Conservation (phyloP, 331 rosid genomes). For the Prunus yedoensis region DNA sequence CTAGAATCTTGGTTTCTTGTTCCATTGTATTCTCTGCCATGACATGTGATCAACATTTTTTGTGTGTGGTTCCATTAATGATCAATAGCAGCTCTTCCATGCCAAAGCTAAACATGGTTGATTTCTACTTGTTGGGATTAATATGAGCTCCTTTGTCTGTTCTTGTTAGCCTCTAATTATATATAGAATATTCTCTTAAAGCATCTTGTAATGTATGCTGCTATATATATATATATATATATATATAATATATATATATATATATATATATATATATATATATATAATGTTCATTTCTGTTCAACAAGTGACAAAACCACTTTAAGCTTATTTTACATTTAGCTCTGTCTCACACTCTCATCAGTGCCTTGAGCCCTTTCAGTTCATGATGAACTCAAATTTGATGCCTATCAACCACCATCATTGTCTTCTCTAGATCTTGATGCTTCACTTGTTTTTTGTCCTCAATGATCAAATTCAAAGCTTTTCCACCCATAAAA, state of each 20-base stretch:
- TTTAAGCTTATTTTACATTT: neutral
- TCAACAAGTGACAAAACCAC: neutral
- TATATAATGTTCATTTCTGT: neutral
- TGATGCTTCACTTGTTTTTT: slow-evolving; percentile 25
- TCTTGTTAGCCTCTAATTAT: neutral
- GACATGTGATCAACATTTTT: no score
- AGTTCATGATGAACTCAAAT: neutral
- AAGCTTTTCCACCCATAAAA: neutral
- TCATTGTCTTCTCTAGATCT: slow-evolving; percentile 18
- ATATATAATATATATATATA: no score
- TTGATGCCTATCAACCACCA: neutral
- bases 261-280: neutral
- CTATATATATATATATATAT: no score
- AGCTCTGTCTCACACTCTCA: slow-evolving; percentile 9
- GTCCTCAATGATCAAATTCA: slow-evolving; percentile 4
- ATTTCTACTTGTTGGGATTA: neutral
- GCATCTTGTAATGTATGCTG: neutral
- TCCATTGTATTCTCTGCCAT: neutral
- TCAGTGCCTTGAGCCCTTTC: slow-evolving; percentile 1
- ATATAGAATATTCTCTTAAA: neutral
- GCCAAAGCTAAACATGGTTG: no score
- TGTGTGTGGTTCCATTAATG: no score
- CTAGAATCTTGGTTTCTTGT: no score
- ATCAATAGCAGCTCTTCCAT: neutral
- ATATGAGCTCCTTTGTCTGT: neutral